phyloP scores from a whole-genome alignment of 192 early-diverging fungal genomes.

The Linnemannia schmuckeri region DNA sequence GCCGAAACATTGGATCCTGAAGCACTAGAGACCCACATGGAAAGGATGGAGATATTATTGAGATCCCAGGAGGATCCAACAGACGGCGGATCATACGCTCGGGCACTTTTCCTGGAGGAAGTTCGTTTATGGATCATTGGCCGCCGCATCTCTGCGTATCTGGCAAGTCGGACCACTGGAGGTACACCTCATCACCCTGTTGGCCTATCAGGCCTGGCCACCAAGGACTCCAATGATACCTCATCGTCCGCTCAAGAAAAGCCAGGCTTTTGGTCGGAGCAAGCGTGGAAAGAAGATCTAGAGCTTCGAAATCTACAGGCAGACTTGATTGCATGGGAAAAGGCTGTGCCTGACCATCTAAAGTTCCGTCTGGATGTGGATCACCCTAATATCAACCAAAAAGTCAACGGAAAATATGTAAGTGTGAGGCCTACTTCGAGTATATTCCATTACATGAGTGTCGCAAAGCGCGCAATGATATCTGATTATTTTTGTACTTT shows the following conservation, averaged over 20 bases:
- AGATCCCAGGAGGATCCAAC: conserved; percentile 32
- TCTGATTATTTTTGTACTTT: not conserved
- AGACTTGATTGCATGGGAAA: conserved; percentile 29
- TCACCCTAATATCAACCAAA: conserved; percentile 18
- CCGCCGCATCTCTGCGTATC: conserved; percentile 19
- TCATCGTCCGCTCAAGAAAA: not conserved
- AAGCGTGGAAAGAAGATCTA: conserved; percentile 32
- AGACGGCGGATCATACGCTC: conserved; percentile 28
- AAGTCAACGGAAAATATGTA: conserved; percentile 29
- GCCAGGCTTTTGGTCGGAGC: conserved; percentile 22
- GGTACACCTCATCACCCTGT: not conserved
- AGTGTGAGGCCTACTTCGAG: not conserved
- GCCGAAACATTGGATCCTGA: not conserved
- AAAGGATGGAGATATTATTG: conserved; percentile 20
- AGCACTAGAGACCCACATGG: conserved; percentile 20
- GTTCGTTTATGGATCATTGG: conserved; percentile 33
- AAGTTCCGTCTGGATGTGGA: conserved; percentile 26
- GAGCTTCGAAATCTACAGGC: conserved; percentile 21
- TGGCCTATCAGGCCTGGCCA: not conserved
- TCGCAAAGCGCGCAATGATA: not conserved
- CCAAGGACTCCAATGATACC: not conserved
- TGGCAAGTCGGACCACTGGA: conserved; percentile 5
- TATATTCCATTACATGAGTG: not conserved
- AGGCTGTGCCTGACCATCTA: conserved; percentile 8
- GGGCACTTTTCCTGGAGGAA: conserved; percentile 35